phyloP scores from a whole-genome alignment of 148 eudicot species.

The Chenopodium album region DNA sequence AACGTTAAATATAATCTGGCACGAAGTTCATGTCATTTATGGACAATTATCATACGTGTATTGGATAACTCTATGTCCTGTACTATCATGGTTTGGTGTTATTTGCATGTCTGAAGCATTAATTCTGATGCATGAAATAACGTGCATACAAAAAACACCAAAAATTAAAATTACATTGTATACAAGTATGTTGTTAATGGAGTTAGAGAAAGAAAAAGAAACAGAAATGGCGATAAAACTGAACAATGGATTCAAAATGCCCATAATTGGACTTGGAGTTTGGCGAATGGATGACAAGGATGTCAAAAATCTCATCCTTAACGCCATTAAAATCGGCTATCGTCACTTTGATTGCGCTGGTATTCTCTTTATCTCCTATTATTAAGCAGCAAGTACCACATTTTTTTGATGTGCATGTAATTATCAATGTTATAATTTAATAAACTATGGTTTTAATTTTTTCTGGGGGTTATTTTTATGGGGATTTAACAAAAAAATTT shows the following conservation, averaged over 20 bases:
- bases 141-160: neutral
- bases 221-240: slow-evolving; percentile 50
- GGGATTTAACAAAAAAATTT: neutral
- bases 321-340: slow-evolving; percentile 71
- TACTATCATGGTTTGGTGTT: too few relatives aligned
- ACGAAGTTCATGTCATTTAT: too few relatives aligned
- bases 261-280: slow-evolving; percentile 76
- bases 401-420: neutral
- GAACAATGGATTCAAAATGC: slow-evolving; percentile 90
- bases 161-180: too few relatives aligned
- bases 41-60: too few relatives aligned
- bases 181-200: too few relatives aligned
- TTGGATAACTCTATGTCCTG: too few relatives aligned
- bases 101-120: too few relatives aligned
- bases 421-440: too few relatives aligned
- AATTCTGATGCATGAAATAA: too few relatives aligned
- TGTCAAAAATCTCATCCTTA: slow-evolving; percentile 57
- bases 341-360: slow-evolving; percentile 96
- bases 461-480: neutral
- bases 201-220: neutral
- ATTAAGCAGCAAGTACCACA: neutral
- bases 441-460: neutral
- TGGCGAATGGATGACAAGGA: slow-evolving; percentile 89
- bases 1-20: too few relatives aligned
- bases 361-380: slow-evolving; percentile 27